phyloP scores from a whole-genome alignment of 345 rosid species.

The Mallotus nudiflorus region DNA sequence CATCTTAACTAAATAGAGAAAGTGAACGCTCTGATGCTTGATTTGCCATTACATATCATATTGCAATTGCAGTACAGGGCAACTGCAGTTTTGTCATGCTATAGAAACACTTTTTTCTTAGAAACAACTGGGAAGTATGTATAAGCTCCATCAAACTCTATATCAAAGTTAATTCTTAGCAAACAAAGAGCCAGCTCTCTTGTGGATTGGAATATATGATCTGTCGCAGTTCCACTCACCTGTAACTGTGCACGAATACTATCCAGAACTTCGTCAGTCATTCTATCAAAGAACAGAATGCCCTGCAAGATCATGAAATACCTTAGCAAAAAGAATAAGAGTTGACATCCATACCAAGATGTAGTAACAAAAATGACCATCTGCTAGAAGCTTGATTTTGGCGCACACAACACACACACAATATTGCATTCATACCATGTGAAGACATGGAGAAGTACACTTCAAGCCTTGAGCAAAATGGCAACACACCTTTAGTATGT shows the following conservation, averaged over 20 bases:
- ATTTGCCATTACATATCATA: background rate
- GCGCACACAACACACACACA: background rate
- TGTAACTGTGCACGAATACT: slow-evolving; percentile 57
- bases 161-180: background rate
- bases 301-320: slow-evolving; percentile 57
- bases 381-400: background rate
- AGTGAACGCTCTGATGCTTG: background rate
- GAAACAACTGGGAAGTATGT: background rate
- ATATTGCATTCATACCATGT: background rate
- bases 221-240: slow-evolving; percentile 43
- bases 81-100: background rate
- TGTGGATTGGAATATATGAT: background rate
- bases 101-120: slow-evolving; percentile 3
- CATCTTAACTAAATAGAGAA: background rate
- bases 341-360: background rate
- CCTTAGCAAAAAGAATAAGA: slow-evolving; percentile 14
- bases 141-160: background rate
- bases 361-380: background rate
- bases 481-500: slow-evolving; percentile 4
- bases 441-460: background rate
- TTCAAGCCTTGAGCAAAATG: too few relatives aligned
- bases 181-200: slow-evolving; percentile 7
- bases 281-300: slow-evolving; percentile 81
- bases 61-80: background rate
- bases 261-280: slow-evolving; percentile 81